Percentiles rank a stretch among this genome's conserved stretches.
phyloP scores from a whole-genome alignment of 2,329 filamentous ascomycete genomes.

The Stachybotrys elegans region DNA sequence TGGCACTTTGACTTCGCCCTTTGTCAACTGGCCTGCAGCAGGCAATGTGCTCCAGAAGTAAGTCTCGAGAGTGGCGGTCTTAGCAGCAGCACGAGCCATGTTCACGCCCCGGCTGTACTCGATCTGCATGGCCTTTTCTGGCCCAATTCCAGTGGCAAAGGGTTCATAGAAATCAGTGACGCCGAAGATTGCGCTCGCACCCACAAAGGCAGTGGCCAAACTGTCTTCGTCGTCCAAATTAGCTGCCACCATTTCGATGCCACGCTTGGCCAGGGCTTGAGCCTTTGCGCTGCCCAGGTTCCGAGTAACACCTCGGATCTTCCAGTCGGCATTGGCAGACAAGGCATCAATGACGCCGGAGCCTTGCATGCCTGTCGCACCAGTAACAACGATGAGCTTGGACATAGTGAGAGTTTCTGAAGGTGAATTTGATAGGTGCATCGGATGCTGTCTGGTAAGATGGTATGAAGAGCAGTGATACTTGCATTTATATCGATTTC shows the following conservation, averaged over 20 bases:
- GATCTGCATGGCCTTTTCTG: conserved; percentile 3
- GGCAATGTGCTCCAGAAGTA: conserved; percentile 5
- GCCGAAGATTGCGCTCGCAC: conserved; percentile 28
- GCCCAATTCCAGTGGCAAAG: not conserved
- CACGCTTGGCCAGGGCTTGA: conserved; percentile 20
- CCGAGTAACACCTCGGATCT: conserved; percentile 34
- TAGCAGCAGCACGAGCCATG: conserved; percentile 1
- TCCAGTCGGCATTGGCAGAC: not conserved
- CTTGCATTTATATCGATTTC: not conserved
- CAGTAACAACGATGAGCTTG: not conserved
- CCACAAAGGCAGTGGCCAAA: conserved; percentile 22
- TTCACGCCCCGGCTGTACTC: conserved; percentile 1
- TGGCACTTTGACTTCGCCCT: not conserved
- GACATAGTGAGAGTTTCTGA: not conserved
- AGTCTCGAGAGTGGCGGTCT: not conserved
- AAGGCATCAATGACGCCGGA: not conserved
- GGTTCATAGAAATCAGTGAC: conserved; percentile 25
- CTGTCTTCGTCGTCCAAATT: conserved; percentile 23
- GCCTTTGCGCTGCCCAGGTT: conserved; percentile 23
- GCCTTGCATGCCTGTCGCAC: not conserved
- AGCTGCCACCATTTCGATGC: conserved; percentile 28
- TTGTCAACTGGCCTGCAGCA: not conserved
- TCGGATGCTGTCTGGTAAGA: not conserved
- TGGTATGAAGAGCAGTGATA: not conserved
- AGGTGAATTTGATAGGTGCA: not conserved